Base-by-base conservation (phyloP, 768 basidiomycete species). In the Sarcomyxa edulis region DNA sequence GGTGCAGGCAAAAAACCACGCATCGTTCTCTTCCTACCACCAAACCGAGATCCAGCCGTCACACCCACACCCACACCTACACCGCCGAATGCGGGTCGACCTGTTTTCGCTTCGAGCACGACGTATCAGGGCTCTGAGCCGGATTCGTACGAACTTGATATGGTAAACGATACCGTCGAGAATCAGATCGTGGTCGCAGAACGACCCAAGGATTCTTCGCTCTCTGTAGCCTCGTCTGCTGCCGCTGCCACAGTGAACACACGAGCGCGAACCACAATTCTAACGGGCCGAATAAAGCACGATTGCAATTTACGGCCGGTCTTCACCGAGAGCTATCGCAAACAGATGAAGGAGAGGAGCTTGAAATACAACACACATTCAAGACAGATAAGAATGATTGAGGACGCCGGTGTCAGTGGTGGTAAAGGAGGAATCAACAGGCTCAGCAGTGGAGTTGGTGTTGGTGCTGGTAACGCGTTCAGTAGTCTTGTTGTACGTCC, bases 161-260 rank as follows among this genome's bases (percentile, higher is more conserved):
- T 95, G 77, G 79, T 91, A 29, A 84, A 89, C 45, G 83, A 89
- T 45, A 60, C 76, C 22, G 84, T 89, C 7, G 85, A 87, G 49
- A 93, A 92, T 62, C 83, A 91, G 58, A 73, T 87, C 40, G 86
- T 91, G 20, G 76, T 92, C 24, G 88, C 87, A 0, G 87, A 91
- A 58, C 76, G 82, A 37, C 81, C 82, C 16, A 90, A 87, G 51
- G 84, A 77, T 56, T 22, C 66, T 14, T 58, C 69, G 20, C 50
- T 72, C 42, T 59, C 57, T 41, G 30, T 47, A 10, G 53, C 64
- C 5, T 53, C 59, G 8, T 53, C 59, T 37, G 54, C 71, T 25
- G 58, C 66, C 21, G 57, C 68, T 23, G 56, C 65, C 39, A 62
- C 70, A 0, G 54, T 62, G 4, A 81, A 78, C 42, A 59, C 74